Percentiles rank a stretch among this genome's conserved stretches.
Evolutionary conservation across 345 rosid genomes (phyloP).

Genomic region (Eutrema japonicum): DNA sequence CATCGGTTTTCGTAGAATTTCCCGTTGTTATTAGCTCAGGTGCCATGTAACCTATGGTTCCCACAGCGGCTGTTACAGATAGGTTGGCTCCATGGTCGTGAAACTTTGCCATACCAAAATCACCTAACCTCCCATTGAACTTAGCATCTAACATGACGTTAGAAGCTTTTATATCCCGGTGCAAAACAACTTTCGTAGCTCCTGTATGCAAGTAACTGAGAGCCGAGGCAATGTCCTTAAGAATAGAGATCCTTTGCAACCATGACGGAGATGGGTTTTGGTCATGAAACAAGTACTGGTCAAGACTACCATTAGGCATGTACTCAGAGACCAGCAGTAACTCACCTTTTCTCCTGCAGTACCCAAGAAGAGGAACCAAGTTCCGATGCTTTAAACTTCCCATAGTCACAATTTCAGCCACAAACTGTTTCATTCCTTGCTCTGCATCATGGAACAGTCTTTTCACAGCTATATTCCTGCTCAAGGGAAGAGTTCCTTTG

Average conservation of each 20-base stretch:
- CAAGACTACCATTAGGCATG: constrained; percentile 51
- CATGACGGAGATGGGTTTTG: constrained; percentile 37
- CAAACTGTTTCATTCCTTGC: constrained; percentile 54
- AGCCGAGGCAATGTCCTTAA: constrained; percentile 46
- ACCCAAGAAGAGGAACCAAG: constrained; percentile 51
- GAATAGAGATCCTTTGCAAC: constrained; percentile 44
- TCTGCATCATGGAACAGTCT: constrained; percentile 47
- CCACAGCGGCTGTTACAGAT: constrained; percentile 45
- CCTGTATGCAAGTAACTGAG: constrained; percentile 51
- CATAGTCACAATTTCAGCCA: constrained; percentile 51
- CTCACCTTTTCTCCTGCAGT: constrained; percentile 49
- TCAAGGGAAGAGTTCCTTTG: constrained; percentile 45
- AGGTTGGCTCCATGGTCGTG: constrained; percentile 42
- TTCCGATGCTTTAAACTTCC: constrained; percentile 50
- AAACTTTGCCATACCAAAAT: constrained; percentile 53
- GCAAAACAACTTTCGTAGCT: constrained; percentile 47
- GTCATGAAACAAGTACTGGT: constrained; percentile 38
- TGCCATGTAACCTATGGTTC: constrained; percentile 58
- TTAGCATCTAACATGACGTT: constrained; percentile 50
- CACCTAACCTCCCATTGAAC: constrained; percentile 50
- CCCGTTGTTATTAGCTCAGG: constrained; percentile 48
- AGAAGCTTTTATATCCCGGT: constrained; percentile 52
- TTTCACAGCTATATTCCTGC: constrained; percentile 49
- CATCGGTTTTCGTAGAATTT: constrained; percentile 43
- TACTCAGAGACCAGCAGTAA: constrained; percentile 48